Percentiles rank a stretch among this genome's conserved stretches.
Conservation (phyloP, 306 rosid genomes). For the Sesbania bispinosa region DNA sequence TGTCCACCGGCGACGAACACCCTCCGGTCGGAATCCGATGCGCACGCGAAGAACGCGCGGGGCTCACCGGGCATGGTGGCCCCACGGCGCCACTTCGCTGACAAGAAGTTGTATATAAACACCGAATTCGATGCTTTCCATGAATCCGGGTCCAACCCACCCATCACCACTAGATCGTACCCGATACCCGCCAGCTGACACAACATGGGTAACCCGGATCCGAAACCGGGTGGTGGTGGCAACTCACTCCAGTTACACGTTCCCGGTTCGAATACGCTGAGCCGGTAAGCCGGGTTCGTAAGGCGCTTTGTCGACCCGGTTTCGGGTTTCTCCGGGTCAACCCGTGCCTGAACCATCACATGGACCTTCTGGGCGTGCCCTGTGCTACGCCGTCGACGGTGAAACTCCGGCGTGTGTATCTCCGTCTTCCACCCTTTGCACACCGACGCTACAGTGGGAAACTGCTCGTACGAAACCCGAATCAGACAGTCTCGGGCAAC, state of each 20-base stretch:
- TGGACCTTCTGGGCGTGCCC: conserved; percentile 42
- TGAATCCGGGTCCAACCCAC: conserved; percentile 67
- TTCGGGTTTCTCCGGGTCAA: conserved; percentile 17
- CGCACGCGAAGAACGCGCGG: conserved; percentile 60
- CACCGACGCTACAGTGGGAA: conserved; percentile 46
- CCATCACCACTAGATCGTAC: conserved; percentile 49
- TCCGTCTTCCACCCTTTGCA: conserved; percentile 59
- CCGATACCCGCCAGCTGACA: conserved; percentile 57
- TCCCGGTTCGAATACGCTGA: conserved; percentile 43
- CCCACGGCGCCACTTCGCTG: conserved; percentile 59
- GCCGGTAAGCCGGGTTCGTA: conserved; percentile 34
- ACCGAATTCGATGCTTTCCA: conserved; percentile 58
- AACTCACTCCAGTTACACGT: conserved; percentile 51
- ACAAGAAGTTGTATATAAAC: conserved; percentile 42
- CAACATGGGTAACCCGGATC: conserved; percentile 57
- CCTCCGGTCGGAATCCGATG: conserved; percentile 31
- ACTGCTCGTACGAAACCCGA: conserved; percentile 49
- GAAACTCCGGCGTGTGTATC: conserved; percentile 54
- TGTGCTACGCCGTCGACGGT: conserved; percentile 31
- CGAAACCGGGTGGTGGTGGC: conserved; percentile 31
- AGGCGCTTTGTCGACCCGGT: conserved; percentile 24
- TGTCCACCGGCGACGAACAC: conserved; percentile 74
- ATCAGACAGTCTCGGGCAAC: conserved; percentile 53
- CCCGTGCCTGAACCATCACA: conserved; percentile 52
- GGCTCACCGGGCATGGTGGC: conserved; percentile 59